Conservation (phyloP, 345 rosid genomes). For the Pistacia integerrima region DNA sequence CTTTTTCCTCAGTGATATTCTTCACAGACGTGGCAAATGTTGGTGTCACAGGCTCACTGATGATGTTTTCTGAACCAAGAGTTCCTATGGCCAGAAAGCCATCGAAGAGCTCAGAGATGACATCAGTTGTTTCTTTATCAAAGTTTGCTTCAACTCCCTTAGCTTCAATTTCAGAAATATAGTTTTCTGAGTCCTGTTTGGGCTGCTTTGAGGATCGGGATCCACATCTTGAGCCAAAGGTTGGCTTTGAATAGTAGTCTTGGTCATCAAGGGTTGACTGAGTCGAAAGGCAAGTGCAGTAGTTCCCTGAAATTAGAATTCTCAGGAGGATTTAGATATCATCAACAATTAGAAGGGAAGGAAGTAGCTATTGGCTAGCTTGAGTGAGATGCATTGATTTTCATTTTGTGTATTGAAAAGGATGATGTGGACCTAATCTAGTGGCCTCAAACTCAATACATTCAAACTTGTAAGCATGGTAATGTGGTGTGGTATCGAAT, state of each 20-base stretch:
- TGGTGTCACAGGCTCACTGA: conserved; percentile 67
- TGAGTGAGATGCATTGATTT: not conserved
- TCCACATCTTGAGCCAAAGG: conserved; percentile 44
- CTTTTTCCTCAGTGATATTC: conserved; percentile 40
- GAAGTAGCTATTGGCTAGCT: not conserved
- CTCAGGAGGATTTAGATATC: conserved; percentile 22
- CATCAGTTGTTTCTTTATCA: conserved; percentile 37
- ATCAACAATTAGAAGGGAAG: conserved; percentile 11
- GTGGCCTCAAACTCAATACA: conserved; percentile 4
- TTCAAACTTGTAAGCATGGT: conserved; percentile 14
- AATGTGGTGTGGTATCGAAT: conserved; percentile 13
- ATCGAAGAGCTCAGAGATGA: conserved; percentile 56
- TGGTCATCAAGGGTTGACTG: conserved; percentile 49
- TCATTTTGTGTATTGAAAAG: conserved; percentile 4
- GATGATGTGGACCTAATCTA: conserved; percentile 8
- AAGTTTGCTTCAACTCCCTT: conserved; percentile 25
- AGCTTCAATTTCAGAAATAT: conserved; percentile 35
- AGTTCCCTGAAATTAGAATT: conserved; percentile 57
- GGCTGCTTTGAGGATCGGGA: conserved; percentile 33
- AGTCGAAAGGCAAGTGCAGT: conserved; percentile 52
- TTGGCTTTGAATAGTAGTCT: conserved; percentile 37
- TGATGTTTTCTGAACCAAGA: conserved; percentile 60
- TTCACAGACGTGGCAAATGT: conserved; percentile 57
- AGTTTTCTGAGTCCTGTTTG: conserved; percentile 42
- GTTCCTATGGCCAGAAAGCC: conserved; percentile 94